phyloP scores from a whole-genome alignment of 345 rosid genomes.

The Ceriops tagal region DNA sequence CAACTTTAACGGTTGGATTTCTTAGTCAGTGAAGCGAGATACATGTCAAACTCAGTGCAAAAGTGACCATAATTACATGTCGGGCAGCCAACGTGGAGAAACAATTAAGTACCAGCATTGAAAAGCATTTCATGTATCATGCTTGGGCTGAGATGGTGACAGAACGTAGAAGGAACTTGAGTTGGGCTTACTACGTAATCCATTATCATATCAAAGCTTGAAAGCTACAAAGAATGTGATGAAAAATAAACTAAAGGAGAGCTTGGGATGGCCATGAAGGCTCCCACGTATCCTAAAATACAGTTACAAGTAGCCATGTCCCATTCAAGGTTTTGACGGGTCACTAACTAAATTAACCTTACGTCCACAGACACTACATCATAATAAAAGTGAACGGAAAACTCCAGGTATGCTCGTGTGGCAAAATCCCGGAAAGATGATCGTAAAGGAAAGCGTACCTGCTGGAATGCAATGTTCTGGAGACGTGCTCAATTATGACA shows the following conservation, averaged over 20 bases:
- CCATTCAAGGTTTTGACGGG: conserved; percentile 17
- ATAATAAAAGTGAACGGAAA: conserved; percentile 2
- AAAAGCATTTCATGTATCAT: background rate
- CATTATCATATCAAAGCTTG: too few relatives aligned
- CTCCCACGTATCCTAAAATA: too few relatives aligned
- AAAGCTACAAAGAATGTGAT: too few relatives aligned
- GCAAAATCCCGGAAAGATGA: background rate
- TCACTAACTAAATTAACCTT: background rate
- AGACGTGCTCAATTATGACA: conserved; percentile 1
- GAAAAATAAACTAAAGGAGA: background rate
- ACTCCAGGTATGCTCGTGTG: conserved; percentile 8
- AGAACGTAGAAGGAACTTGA: background rate
- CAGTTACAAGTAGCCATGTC: conserved; percentile 1
- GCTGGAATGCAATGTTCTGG: too few relatives aligned
- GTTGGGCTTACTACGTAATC: background rate
- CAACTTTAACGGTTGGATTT: background rate
- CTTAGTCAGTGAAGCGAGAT: background rate
- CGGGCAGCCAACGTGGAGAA: background rate
- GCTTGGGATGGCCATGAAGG: background rate
- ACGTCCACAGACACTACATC: background rate
- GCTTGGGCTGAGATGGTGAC: conserved; percentile 3
- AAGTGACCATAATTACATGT: conserved; percentile 15
- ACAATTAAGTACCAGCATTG: background rate
- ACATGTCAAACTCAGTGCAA: background rate
- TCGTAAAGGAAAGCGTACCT: too few relatives aligned